phyloP scores from a whole-genome alignment of 2,329 filamentous ascomycete species.

The Diaporthe aspalathi region DNA sequence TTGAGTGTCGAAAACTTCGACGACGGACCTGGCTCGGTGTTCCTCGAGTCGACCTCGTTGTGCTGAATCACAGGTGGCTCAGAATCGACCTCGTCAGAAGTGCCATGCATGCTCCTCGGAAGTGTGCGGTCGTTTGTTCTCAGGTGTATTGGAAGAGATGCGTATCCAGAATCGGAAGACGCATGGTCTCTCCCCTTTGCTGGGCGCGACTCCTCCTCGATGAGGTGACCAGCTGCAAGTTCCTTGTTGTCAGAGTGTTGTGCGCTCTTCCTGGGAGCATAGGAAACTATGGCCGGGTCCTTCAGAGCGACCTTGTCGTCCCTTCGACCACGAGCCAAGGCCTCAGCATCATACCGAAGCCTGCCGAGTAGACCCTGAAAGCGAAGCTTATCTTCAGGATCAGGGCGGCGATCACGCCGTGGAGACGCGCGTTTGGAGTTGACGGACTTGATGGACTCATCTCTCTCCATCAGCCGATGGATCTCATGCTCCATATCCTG shows the following conservation, averaged over 20 bases:
- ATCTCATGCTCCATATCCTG: not conserved
- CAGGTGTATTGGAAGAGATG: constrained; percentile 14
- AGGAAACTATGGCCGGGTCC: constrained; percentile 31
- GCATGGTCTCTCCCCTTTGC: not conserved
- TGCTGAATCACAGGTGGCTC: not conserved
- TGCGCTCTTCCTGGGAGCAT: not conserved
- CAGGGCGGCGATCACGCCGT: not conserved
- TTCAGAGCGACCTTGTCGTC: not conserved
- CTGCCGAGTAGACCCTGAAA: constrained; percentile 35
- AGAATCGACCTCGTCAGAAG: not conserved
- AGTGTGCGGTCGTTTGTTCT: constrained; percentile 20
- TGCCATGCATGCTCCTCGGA: constrained; percentile 6
- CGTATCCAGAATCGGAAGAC: constrained; percentile 36
- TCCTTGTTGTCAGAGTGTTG: not conserved
- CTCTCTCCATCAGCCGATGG: constrained; percentile 15
- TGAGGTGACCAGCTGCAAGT: not conserved
- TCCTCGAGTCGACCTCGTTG: constrained; percentile 4
- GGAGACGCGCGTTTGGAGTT: not conserved
- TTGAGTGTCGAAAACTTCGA: constrained; percentile 35
- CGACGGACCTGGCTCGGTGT: not conserved
- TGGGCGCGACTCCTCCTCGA: not conserved
- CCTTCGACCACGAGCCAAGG: not conserved
- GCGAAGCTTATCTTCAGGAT: constrained; percentile 30
- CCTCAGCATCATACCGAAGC: constrained; percentile 8
- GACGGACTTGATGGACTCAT: constrained; percentile 31